A percentile compares a stretch with the other conserved stretches of the same genome.
These are phyloP conservation scores for Halenospora varia DNA, from an alignment of 495 filamentous ascomycete genomes.

Conservation along the genomic window DNA sequence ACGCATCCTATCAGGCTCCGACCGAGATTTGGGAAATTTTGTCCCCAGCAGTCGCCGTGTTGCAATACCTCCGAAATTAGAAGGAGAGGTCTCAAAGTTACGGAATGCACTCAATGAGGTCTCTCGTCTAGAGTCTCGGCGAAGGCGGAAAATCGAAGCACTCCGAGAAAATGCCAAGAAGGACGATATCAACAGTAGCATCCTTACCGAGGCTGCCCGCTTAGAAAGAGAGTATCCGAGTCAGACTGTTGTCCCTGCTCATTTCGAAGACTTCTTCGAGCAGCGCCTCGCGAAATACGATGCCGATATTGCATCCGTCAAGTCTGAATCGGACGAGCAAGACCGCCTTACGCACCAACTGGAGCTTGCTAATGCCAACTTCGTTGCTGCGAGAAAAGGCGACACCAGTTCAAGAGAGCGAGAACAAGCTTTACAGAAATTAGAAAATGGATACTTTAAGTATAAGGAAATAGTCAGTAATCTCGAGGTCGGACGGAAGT, in stretches of 20 bases:
- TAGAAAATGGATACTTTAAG: conserved; percentile 90
- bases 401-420: conserved; percentile 70
- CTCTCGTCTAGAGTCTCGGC: conserved; percentile 69
- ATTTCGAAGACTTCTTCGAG: conserved; percentile 91
- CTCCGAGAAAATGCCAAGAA: conserved; percentile 71
- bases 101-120: conserved; percentile 79
- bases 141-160: conserved; percentile 69
- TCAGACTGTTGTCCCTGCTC: conserved; percentile 78
- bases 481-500: conserved; percentile 83
- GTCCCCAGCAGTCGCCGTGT: conserved; percentile 81
- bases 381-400: conserved; percentile 65
- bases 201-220: conserved; percentile 76
- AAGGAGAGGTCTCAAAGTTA: conserved; percentile 69
- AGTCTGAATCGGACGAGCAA: conserved; percentile 72
- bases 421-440: conserved; percentile 78
- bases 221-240: conserved; percentile 77
- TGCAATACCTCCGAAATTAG: conserved; percentile 73
- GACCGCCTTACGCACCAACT: conserved; percentile 64
- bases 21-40: conserved; percentile 77
- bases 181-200: conserved; percentile 85
- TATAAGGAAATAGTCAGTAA: conserved; percentile 93
- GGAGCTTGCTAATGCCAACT: conserved; percentile 70
- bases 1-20: conserved; percentile 68
- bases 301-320: conserved; percentile 62
- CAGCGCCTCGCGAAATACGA: conserved; percentile 75